Base-by-base conservation (phyloP, 192 early-diverging fungal species). In the Backusella morwellensis region DNA sequence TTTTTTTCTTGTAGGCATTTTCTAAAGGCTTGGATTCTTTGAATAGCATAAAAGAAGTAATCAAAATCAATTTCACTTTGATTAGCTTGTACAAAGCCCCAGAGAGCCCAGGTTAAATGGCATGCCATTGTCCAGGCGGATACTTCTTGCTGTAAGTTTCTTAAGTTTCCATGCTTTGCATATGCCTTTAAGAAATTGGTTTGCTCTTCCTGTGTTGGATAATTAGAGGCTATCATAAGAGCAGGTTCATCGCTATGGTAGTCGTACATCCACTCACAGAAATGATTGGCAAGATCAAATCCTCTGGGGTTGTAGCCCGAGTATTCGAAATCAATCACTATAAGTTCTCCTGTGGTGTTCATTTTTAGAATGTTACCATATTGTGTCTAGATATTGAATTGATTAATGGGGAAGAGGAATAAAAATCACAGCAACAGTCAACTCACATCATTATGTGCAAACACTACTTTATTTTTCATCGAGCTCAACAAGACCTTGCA, bases 381-480 rank as follows among this genome's bases (percentile, higher is more conserved):
- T 85, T 97, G 96, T 36, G 86, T 78, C 91, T 92, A 75, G 12
- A 40, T 15, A 47, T 7, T 42, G 26, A 67, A 73, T 47, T 77
- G 35, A 26, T 67, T 32, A 68, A 35, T 26, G 35, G 54, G 15
- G 35, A 70, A 70, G 15, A 7, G 11, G 26, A 17, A 6, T 2
- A 38, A 35, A 21, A 47, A 17, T 38, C 17, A 40, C 7, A 56
- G 15, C 3, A 44, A 2, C 47, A 17, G 70, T 36, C 1, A 12
- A 69, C 81, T 88, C 87, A 90, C 88, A 77, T 97, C 96, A 73
- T 94, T 96, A 79, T 97, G 96, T n/a, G 91, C 90, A 86, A 97
- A 96, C 15, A 97, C 93, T 0, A 95, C 74, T 1, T 95, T 94
- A 6, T 86, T 88, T 35, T 85, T 72, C 15, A 90, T 69, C 2